Evolutionary conservation across 106 monocot genomes (phyloP), one percentile per base, ranked within the genome.

Genomic region (Hemerocallis citrina): DNA sequence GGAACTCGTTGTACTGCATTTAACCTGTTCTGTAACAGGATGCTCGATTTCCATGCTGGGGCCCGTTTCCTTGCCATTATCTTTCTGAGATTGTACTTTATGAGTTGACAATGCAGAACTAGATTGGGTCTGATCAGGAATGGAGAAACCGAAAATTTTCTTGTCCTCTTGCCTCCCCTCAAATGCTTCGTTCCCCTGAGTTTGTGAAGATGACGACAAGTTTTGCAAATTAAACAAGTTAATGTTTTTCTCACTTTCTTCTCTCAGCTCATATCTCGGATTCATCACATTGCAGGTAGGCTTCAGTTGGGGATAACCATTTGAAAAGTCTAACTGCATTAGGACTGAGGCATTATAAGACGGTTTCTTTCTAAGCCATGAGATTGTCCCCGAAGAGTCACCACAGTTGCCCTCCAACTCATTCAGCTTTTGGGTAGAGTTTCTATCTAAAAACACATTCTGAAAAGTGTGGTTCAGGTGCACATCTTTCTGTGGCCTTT

Each of bases 331-430:
- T 5, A 56, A 37, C 40, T 55, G 54, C 48, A 72, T 52, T 4
- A 45, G n/a, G 7, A 59, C 20, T 2, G 57, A 40, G 33, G 40
- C 15, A 13, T 41, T 34, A 28, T 0, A 16, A 31, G 52, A 11
- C 35, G 69, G 29, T 59, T 55, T 80, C 36, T 22, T 66, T 52
- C 23, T 51, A 16, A 77, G 58, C 74, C 70, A 77, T 34, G 66
- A 54, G 6, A 70, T 29, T 15, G 17, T 68, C 15, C 17, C 34
- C 4, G 50, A 61, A 9, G 33, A 22, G 11, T 72, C 43, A 6
- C 54, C 52, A 70, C 10, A 19, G 12, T 46, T 74, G n/a, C 54
- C 33, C 20, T 63, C 37, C 21, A 51, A 12, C 27, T 39, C 36
- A 25, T 28, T 27, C 31, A 42, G 6, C 42, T 63, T 55, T 38